A percentile compares a stretch with the other conserved stretches of the same genome.
phyloP scores from a whole-genome alignment of 2,329 filamentous ascomycete genomes.

The Xylariaceae sp. region DNA sequence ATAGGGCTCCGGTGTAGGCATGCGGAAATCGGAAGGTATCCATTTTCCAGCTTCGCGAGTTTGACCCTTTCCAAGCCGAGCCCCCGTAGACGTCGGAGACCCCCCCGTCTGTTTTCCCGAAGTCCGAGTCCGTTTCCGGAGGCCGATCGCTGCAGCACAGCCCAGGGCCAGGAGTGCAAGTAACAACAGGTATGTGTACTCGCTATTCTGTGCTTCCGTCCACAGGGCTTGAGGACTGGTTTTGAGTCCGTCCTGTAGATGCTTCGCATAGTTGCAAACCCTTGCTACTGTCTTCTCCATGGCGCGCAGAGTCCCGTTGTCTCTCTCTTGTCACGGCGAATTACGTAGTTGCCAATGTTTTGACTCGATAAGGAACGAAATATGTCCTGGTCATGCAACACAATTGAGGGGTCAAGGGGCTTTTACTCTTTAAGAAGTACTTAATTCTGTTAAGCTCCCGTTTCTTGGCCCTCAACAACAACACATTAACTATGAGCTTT shows the following conservation, averaged over 20 bases:
- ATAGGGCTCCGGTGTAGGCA: constrained; percentile 44
- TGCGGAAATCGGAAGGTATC: constrained; percentile 25
- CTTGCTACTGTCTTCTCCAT: constrained; percentile 13
- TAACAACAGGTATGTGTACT: constrained; percentile 11
- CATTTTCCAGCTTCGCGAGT: constrained; percentile 26
- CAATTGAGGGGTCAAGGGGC: too few species aligned
- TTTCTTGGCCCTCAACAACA: too few species aligned
- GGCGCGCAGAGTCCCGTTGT: not conserved
- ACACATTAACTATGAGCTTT: too few species aligned
- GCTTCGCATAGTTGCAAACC: constrained; percentile 10
- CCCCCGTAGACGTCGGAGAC: constrained; percentile 21
- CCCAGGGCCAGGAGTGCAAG: constrained; percentile 18
- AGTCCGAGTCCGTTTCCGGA: constrained; percentile 16
- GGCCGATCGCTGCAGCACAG: constrained; percentile 13
- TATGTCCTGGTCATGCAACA: too few species aligned
- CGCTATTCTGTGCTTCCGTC: constrained; percentile 5
- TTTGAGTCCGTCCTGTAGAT: constrained; percentile 14
- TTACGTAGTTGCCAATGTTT: too few species aligned
- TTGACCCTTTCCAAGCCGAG: constrained; percentile 24
- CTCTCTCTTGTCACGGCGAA: too few species aligned
- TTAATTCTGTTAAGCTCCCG: too few species aligned
- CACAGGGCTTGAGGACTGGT: constrained; percentile 2
- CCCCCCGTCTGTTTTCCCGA: constrained; percentile 9
- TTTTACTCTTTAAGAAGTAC: too few species aligned
- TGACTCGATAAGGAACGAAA: too few species aligned